A percentile compares a stretch with the other conserved stretches of the same genome.
Conservation (phyloP, 441 rosid species). For the Gossypium schwendimanii region DNA sequence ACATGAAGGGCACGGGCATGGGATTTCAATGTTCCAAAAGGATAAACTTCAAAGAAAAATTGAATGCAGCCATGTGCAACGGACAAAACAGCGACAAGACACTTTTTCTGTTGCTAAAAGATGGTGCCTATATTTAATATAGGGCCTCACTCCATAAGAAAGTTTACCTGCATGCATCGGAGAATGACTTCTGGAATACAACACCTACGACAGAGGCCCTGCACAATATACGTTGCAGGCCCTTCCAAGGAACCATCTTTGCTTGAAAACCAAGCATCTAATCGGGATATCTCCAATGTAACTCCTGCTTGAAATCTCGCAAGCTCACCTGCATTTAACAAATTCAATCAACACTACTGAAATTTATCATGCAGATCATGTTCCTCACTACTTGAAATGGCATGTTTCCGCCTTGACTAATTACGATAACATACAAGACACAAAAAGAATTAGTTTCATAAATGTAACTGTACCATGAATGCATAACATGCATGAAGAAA, state of each 20-base stretch:
- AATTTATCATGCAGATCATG: not conserved
- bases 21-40: not conserved
- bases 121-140: not conserved
- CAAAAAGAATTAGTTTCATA: not conserved
- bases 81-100: not conserved
- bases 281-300: slow-evolving; percentile 85
- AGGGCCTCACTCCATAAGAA: slow-evolving; percentile 6
- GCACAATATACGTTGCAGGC: slow-evolving; percentile 72
- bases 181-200: slow-evolving; percentile 91
- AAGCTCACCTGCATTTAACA: slow-evolving; percentile 74
- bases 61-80: not conserved
- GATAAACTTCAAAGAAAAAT: not conserved
- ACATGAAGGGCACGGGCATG: not conserved
- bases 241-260: slow-evolving; percentile 65
- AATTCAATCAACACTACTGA: not conserved
- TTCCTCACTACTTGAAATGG: not conserved
- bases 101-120: not conserved
- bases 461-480: not conserved
- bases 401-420: not conserved
- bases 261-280: slow-evolving; percentile 91
- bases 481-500: not conserved
- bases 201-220: slow-evolving; percentile 88
- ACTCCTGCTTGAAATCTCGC: slow-evolving; percentile 83
- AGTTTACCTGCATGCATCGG: slow-evolving; percentile 77
- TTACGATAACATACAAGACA: not conserved